Evolutionary conservation across 1,284 basidiomycete genomes (phyloP).

Genomic region (Sanghuangporus sanghuang): DNA sequence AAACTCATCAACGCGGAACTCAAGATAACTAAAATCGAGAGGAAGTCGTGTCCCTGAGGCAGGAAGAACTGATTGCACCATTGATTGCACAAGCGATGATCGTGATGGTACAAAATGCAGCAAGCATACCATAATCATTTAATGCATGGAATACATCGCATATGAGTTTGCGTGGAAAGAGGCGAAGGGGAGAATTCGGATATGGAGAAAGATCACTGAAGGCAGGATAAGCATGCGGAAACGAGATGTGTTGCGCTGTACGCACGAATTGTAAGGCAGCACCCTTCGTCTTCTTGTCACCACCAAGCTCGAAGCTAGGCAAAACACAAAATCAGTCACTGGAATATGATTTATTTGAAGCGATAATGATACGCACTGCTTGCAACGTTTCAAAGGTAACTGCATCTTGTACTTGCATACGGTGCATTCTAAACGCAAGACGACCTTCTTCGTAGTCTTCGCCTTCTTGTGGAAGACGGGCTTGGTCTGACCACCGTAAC

Average conservation of each 20-base stretch:
- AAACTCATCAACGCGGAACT: background rate
- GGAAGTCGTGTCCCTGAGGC: background rate
- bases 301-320: conserved; percentile 92
- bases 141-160: conserved; percentile 9
- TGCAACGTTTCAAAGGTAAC: conserved; percentile 96
- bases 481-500: conserved; percentile 99
- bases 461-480: conserved; percentile 99
- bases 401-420: conserved; percentile 99
- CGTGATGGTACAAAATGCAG: background rate
- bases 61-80: background rate
- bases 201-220: conserved; percentile 13
- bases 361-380: conserved; percentile 67
- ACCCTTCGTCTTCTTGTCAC: conserved; percentile 99
- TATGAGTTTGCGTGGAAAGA: background rate
- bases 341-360: background rate
- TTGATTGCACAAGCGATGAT: background rate
- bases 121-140: conserved; percentile 8
- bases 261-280: conserved; percentile 87
- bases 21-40: background rate
- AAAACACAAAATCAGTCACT: conserved; percentile 23
- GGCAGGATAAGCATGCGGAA: no score
- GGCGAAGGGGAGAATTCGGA: background rate
- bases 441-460: conserved; percentile 99
- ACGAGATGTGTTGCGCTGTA: conserved; percentile 24
- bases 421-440: conserved; percentile 96